Conservation (phyloP, 352 stramenopile genomes). For the Thalassiosira hispida region DNA sequence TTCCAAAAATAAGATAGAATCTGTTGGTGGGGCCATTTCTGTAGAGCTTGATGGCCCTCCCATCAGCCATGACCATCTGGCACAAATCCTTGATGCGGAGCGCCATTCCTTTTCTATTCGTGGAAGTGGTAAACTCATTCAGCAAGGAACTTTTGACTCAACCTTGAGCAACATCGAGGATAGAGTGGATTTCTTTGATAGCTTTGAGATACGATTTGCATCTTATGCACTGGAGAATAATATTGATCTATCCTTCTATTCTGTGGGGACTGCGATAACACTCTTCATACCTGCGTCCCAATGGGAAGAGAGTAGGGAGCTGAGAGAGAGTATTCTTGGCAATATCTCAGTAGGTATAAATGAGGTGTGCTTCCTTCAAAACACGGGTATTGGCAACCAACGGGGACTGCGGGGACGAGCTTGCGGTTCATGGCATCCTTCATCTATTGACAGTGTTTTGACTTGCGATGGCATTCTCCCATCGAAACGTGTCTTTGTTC, state of each 20-base stretch:
- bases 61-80: constrained; percentile 54
- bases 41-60: constrained; percentile 54
- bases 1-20: constrained; percentile 21
- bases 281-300: constrained; percentile 46
- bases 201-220: constrained; percentile 62
- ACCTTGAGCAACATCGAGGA: constrained; percentile 16
- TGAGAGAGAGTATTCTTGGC: constrained; percentile 35
- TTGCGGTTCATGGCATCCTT: constrained; percentile 48
- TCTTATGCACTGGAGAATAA: constrained; percentile 71
- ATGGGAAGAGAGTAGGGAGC: constrained; percentile 24
- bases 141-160: constrained; percentile 57
- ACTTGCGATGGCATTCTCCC: neutral
- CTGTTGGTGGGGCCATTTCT: constrained; percentile 6
- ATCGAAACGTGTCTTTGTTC: constrained; percentile 19
- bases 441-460: constrained; percentile 1
- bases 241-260: constrained; percentile 56
- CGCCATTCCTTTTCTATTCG: constrained; percentile 67
- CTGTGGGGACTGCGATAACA: constrained; percentile 25
- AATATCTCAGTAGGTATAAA: constrained; percentile 24
- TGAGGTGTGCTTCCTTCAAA: constrained; percentile 23
- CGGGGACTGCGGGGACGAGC: constrained; percentile 41
- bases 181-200: constrained; percentile 11
- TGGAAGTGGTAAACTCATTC: constrained; percentile 37
- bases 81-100: constrained; percentile 62
- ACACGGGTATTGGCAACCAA: constrained; percentile 39